phyloP scores from a whole-genome alignment of 2,329 filamentous ascomycete genomes.

The Trichoderma afroharzianum region DNA sequence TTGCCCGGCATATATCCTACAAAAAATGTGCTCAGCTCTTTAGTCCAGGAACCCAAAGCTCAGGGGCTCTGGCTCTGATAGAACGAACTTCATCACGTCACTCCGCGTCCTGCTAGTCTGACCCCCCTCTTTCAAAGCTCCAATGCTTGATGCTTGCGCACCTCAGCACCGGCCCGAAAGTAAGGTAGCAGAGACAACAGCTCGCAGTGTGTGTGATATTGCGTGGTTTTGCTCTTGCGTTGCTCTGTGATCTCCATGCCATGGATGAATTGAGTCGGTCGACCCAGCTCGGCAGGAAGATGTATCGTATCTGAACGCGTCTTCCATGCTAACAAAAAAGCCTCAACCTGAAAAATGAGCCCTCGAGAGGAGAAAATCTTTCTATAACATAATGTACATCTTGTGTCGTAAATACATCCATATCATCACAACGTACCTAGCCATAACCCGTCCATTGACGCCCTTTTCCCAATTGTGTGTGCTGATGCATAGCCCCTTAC shows the following conservation, averaged over 20 bases:
- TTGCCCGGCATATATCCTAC: background rate
- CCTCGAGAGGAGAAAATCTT: conserved; percentile 23
- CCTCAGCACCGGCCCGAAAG: conserved; percentile 23
- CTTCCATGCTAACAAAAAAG: conserved; percentile 15
- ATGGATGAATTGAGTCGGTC: conserved; percentile 31
- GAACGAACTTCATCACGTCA: conserved; percentile 45
- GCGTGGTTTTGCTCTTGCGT: conserved; percentile 52
- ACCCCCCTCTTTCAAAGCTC: background rate
- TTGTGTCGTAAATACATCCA: conserved; percentile 24
- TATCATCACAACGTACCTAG: conserved; percentile 18
- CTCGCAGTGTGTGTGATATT: background rate
- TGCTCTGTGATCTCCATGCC: conserved; percentile 57
- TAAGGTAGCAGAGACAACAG: background rate
- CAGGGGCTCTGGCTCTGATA: conserved; percentile 59
- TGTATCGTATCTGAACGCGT: conserved; percentile 64
- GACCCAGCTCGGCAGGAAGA: conserved; percentile 45
- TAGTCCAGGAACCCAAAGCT: conserved; percentile 61
- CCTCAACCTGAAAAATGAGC: background rate
- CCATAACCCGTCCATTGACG: background rate
- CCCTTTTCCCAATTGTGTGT: conserved; percentile 4
- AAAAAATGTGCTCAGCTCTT: conserved; percentile 58
- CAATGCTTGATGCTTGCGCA: conserved; percentile 31
- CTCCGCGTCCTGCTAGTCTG: conserved; percentile 17
- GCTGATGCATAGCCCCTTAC: background rate
- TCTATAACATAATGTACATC: conserved; percentile 26